These are phyloP conservation scores for Gastrolobium villosum DNA, from an alignment of 306 rosid species.

Conservation along the genomic window DNA sequence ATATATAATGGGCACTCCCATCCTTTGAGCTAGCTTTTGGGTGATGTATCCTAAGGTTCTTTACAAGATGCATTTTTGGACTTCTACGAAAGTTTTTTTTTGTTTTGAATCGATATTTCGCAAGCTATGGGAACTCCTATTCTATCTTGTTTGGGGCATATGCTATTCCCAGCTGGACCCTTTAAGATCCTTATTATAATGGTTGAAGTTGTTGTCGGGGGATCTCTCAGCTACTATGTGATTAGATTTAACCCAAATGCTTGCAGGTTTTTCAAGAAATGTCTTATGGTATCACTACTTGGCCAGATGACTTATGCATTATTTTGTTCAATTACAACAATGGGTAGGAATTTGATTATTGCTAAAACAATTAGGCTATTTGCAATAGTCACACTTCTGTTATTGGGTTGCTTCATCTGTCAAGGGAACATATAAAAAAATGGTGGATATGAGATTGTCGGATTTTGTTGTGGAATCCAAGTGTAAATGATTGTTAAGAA, in stretches of 20 bases:
- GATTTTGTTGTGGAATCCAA: slow-evolving; percentile 72
- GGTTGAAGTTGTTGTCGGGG: slow-evolving; percentile 70
- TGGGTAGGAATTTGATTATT: slow-evolving; percentile 60
- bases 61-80: too few species aligned
- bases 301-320: slow-evolving; percentile 73
- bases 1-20: too few species aligned
- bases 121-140: slow-evolving; percentile 71
- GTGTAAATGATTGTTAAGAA: slow-evolving; percentile 76
- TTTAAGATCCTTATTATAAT: slow-evolving; percentile 65
- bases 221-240: slow-evolving; percentile 63
- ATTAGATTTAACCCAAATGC: slow-evolving; percentile 69
- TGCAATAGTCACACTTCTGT: slow-evolving; percentile 56
- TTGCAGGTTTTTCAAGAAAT: slow-evolving; percentile 72
- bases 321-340: slow-evolving; percentile 62
- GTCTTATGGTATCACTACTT: slow-evolving; percentile 56
- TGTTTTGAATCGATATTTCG: slow-evolving; percentile 73
- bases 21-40: too few species aligned
- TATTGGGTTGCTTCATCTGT: slow-evolving; percentile 71
- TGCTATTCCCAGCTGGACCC: slow-evolving; percentile 73
- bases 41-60: too few species aligned
- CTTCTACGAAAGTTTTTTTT: too few species aligned
- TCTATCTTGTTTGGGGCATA: slow-evolving; percentile 78
- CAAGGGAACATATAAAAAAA: slow-evolving; percentile 63
- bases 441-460: slow-evolving; percentile 89
- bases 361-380: slow-evolving; percentile 71